A percentile compares a stretch with the other conserved stretches of the same genome.
phyloP scores from a whole-genome alignment of 1,139 yeast genomes.

The Geotrichum histeridarum region DNA sequence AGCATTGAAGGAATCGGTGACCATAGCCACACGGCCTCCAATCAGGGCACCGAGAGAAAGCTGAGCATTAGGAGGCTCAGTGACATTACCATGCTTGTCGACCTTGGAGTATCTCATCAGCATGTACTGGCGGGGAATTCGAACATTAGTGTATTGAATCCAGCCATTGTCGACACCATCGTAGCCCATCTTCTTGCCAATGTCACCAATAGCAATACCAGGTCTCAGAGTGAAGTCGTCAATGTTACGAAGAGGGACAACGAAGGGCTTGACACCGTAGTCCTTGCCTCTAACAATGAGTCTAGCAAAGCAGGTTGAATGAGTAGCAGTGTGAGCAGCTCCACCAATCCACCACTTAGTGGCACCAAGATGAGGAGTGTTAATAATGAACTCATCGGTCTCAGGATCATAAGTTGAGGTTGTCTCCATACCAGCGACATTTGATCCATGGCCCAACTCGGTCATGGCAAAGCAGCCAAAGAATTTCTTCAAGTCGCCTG shows the following conservation, averaged over 20 bases:
- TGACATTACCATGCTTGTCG: constrained; percentile 58
- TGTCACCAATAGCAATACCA: constrained; percentile 80
- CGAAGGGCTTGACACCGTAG: constrained; percentile 85
- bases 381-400: constrained; percentile 61
- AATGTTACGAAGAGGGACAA: constrained; percentile 76
- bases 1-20: constrained; percentile 70
- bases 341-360: constrained; percentile 98
- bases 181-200: constrained; percentile 89
- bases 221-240: constrained; percentile 60
- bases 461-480: constrained; percentile 94
- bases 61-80: constrained; percentile 67
- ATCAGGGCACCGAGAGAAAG: constrained; percentile 77
- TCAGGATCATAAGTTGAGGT: constrained; percentile 69
- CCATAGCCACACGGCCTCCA: constrained; percentile 86
- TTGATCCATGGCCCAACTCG: constrained; percentile 92
- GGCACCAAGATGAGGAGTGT: constrained; percentile 85
- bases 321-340: constrained; percentile 88
- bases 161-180: constrained; percentile 77
- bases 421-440: constrained; percentile 84
- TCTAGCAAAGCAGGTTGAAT: constrained; percentile 72
- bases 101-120: constrained; percentile 72
- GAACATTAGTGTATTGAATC: constrained; percentile 79
- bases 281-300: constrained; percentile 73
- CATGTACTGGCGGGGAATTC: constrained; percentile 77
- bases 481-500: constrained; percentile 54